Conservation (phyloP, 805 yeast genomes). For the Kluyveromyces dobzhanskii region DNA sequence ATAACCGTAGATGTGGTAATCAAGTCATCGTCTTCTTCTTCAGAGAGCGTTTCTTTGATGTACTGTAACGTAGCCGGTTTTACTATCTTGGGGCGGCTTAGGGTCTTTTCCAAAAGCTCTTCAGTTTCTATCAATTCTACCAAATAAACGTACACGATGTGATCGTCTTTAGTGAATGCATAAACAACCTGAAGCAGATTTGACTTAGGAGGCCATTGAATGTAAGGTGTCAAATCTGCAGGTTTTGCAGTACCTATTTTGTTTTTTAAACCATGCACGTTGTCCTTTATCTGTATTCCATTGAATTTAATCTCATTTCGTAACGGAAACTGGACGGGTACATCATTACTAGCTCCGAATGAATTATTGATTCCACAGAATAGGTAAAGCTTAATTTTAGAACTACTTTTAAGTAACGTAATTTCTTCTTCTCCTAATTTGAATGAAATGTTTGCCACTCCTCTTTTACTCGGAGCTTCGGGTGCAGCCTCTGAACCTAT, state of each 20-base stretch:
- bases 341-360: conserved; percentile 40
- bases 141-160: conserved; percentile 46
- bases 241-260: conserved; percentile 75
- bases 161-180: conserved; percentile 47
- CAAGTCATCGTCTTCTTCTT: conserved; percentile 62
- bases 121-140: conserved; percentile 42
- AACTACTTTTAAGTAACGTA: conserved; percentile 26
- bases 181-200: conserved; percentile 48
- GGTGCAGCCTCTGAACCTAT: conserved; percentile 43
- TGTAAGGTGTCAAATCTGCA: conserved; percentile 56
- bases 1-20: conserved; percentile 58
- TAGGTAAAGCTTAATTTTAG: conserved; percentile 37
- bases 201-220: conserved; percentile 23
- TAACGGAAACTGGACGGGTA: conserved; percentile 65
- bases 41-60: conserved; percentile 32
- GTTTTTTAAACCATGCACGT: conserved; percentile 68
- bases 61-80: conserved; percentile 41
- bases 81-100: conserved; percentile 43
- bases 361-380: conserved; percentile 43
- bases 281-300: conserved; percentile 38
- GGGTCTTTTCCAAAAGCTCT: conserved; percentile 34
- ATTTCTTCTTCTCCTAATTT: conserved; percentile 36
- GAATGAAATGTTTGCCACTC: conserved; percentile 37
- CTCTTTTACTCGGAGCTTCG: conserved; percentile 35
- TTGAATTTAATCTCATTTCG: conserved; percentile 65